Percentiles rank a stretch among this genome's conserved stretches.
These are phyloP conservation scores for Dryadomyces quercivorus DNA, from an alignment of 2,329 filamentous ascomycete species.

Conservation along the genomic window DNA sequence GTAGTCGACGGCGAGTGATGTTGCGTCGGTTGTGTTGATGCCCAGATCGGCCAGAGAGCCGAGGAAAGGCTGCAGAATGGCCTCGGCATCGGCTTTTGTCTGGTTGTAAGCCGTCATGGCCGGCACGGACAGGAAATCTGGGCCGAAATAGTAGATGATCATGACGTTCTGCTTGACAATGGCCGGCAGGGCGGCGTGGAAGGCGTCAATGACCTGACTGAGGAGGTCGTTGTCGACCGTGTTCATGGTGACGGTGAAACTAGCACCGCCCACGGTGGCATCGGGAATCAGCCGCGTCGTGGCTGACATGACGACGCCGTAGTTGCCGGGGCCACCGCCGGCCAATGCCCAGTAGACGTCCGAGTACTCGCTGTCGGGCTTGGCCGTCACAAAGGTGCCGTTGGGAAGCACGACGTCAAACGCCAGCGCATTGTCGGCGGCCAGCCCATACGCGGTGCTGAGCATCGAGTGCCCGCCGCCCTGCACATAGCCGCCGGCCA, in stretches of 20 bases:
- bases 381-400: slow-evolving; percentile 22
- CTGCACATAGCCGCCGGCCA: slow-evolving; percentile 48
- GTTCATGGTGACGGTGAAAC: slow-evolving; percentile 26
- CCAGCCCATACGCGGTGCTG: slow-evolving; percentile 29
- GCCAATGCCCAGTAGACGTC: slow-evolving; percentile 46
- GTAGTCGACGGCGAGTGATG: not conserved
- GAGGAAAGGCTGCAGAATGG: slow-evolving; percentile 23
- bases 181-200: slow-evolving; percentile 29
- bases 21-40: slow-evolving; percentile 8
- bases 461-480: slow-evolving; percentile 44
- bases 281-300: slow-evolving; percentile 24
- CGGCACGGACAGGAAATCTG: slow-evolving; percentile 26
- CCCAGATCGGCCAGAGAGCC: slow-evolving; percentile 18
- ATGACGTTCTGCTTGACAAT: slow-evolving; percentile 29
- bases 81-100: slow-evolving; percentile 20
- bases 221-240: slow-evolving; percentile 23
- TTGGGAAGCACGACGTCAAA: slow-evolving; percentile 25
- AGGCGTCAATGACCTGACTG: slow-evolving; percentile 34
- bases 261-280: slow-evolving; percentile 24
- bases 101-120: slow-evolving; percentile 25
- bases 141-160: slow-evolving; percentile 29
- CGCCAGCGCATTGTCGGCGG: slow-evolving; percentile 30
- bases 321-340: slow-evolving; percentile 40
- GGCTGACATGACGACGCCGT: slow-evolving; percentile 34
- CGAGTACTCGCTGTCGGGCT: slow-evolving; percentile 22